Conservation (phyloP, 768 basidiomycete species). For the Macrocybe gigantea region DNA sequence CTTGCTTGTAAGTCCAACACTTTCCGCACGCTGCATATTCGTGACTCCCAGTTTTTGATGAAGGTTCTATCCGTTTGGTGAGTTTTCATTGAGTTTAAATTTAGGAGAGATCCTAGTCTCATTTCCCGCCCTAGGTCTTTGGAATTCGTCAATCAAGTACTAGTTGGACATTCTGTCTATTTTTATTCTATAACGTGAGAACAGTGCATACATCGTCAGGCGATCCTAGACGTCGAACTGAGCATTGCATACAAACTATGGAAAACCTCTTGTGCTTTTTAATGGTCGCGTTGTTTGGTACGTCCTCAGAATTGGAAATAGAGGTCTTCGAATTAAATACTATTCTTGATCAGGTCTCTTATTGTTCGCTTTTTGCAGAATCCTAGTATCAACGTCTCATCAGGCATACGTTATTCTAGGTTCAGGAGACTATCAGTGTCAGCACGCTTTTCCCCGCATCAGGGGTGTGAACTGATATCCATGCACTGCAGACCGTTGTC, state of each 20-base stretch:
- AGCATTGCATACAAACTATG: constrained; percentile 27
- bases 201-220: background rate
- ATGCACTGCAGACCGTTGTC: constrained; percentile 29
- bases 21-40: background rate
- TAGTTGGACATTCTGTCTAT: constrained; percentile 49
- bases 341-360: constrained; percentile 19
- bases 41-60: background rate
- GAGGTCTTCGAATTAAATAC: background rate
- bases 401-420: constrained; percentile 7
- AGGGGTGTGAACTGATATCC: constrained; percentile 20
- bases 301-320: constrained; percentile 6
- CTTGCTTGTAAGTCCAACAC: constrained; percentile 19
- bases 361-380: constrained; percentile 23
- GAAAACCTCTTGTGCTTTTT: constrained; percentile 19
- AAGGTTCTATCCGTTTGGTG: constrained; percentile 27
- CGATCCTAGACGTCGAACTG: constrained; percentile 3
- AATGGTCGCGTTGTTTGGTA: constrained; percentile 29
- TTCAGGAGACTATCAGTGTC: background rate
- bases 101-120: background rate
- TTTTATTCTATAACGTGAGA: constrained; percentile 49
- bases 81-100: background rate
- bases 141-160: constrained; percentile 41
- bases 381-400: background rate
- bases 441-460: constrained; percentile 26
- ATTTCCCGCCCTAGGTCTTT: constrained; percentile 22